These are phyloP conservation scores for Ulmus americana DNA, from an alignment of 331 rosid species.

Conservation along the genomic window DNA sequence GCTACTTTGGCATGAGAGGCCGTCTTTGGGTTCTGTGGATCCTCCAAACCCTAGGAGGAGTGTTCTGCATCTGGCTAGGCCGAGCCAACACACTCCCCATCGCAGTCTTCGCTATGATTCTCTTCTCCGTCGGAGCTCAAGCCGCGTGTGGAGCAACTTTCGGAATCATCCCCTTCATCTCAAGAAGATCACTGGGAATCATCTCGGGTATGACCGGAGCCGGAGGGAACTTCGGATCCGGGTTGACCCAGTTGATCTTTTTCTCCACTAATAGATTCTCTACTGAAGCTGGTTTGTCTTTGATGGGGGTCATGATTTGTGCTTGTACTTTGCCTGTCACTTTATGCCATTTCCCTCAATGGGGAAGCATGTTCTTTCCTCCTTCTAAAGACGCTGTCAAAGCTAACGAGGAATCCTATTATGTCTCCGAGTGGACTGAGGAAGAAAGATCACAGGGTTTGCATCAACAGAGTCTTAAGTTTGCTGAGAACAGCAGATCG, in stretches of 20 bases:
- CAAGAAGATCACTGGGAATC: constrained; percentile 61
- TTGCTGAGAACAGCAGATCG: constrained; percentile 71
- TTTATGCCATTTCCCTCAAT: constrained; percentile 74
- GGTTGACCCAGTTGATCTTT: constrained; percentile 71
- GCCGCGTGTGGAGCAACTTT: constrained; percentile 90
- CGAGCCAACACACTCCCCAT: constrained; percentile 56
- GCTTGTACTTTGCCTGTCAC: constrained; percentile 61
- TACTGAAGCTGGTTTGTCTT: constrained; percentile 46
- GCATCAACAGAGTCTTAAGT: constrained; percentile 59
- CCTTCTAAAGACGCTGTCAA: constrained; percentile 46
- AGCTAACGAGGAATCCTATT: constrained; percentile 55
- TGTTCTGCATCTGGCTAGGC: constrained; percentile 78
- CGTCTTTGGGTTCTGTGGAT: constrained; percentile 72
- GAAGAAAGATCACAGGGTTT: constrained; percentile 56
- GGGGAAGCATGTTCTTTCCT: constrained; percentile 86
- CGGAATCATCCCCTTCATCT: constrained; percentile 75
- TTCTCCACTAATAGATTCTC: constrained; percentile 49
- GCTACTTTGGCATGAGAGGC: constrained; percentile 78
- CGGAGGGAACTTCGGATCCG: constrained; percentile 82
- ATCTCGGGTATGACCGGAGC: constrained; percentile 78
- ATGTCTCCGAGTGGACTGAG: constrained; percentile 67
- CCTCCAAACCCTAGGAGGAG: constrained; percentile 71
- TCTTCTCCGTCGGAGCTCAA: constrained; percentile 83
- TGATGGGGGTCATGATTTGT: constrained; percentile 69
- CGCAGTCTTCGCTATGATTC: constrained; percentile 58